Evolutionary conservation across 1,284 basidiomycete genomes (phyloP).

Genomic region (Cutaneotrichosporon daszewskae): DNA sequence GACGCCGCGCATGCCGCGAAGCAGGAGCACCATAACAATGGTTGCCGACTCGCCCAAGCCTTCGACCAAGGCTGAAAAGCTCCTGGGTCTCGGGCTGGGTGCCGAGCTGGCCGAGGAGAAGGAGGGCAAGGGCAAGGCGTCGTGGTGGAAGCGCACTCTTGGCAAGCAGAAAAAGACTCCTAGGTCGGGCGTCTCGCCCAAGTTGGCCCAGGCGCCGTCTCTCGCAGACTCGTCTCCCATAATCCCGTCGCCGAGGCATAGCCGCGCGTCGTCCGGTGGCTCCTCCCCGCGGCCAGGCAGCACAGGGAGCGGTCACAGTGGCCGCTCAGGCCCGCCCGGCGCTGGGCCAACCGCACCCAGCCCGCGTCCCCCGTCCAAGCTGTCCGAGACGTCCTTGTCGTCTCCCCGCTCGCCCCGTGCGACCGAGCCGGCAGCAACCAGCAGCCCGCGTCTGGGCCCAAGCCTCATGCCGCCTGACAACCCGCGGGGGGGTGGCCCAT

Average conservation of each 20-base stretch:
- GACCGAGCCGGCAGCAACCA: background rate
- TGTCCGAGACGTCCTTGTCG: background rate
- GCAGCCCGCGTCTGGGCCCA: slow-evolving; percentile 4
- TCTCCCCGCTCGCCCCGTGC: no score
- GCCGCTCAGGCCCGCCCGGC: background rate
- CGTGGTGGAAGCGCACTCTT: slow-evolving; percentile 19
- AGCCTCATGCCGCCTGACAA: slow-evolving; percentile 12
- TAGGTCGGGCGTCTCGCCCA: background rate
- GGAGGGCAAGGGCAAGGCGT: slow-evolving; percentile 9
- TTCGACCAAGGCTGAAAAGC: slow-evolving; percentile 34
- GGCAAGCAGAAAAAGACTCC: slow-evolving; percentile 13
- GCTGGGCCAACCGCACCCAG: background rate
- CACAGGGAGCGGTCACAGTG: background rate
- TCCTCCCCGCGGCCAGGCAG: background rate
- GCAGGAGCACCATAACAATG: slow-evolving; percentile 48
- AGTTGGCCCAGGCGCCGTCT: background rate
- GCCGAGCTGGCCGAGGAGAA: slow-evolving; percentile 11
- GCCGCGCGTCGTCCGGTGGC: background rate
- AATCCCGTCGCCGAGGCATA: background rate
- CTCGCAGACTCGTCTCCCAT: slow-evolving; percentile 2
- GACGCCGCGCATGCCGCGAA: slow-evolving; percentile 29
- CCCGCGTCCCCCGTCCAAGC: background rate
- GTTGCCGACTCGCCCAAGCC: slow-evolving; percentile 33
- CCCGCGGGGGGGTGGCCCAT: background rate
- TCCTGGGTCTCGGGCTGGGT: slow-evolving; percentile 34